phyloP scores from a whole-genome alignment of 148 eudicot species.

The Simmondsia chinensis region DNA sequence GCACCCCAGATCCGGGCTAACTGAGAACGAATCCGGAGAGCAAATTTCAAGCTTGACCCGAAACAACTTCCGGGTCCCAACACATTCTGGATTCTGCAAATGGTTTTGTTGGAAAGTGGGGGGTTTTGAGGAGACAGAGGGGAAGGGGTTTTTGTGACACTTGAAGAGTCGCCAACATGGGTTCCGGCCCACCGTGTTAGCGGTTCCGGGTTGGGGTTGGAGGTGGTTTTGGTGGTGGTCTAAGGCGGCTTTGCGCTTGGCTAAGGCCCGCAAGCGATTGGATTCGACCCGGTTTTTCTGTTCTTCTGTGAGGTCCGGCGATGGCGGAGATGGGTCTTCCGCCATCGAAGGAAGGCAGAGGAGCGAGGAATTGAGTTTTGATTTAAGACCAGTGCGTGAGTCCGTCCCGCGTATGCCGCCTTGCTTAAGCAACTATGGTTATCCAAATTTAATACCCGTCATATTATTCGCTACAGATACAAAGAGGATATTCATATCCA shows the following conservation, averaged over 20 bases:
- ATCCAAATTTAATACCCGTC: too few species aligned
- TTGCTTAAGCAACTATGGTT: too few species aligned
- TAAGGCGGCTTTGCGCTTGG: slow-evolving; percentile 62
- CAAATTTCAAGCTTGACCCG: slow-evolving; percentile 74
- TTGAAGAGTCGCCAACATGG: slow-evolving; percentile 45
- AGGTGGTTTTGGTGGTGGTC: slow-evolving; percentile 13
- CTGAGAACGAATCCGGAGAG: slow-evolving; percentile 69
- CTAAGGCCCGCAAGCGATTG: slow-evolving; percentile 67
- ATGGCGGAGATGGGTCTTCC: slow-evolving; percentile 15
- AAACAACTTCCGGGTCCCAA: too few species aligned
- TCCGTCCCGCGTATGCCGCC: too few species aligned
- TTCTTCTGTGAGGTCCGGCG: slow-evolving; percentile 56
- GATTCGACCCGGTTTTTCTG: slow-evolving; percentile 53
- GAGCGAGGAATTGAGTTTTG: too few species aligned
- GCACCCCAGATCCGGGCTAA: slow-evolving; percentile 32
- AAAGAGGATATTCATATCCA: too few species aligned
- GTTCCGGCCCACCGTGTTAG: slow-evolving; percentile 11
- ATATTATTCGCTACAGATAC: too few species aligned
- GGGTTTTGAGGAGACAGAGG: slow-evolving; percentile 5
- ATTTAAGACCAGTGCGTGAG: too few species aligned
- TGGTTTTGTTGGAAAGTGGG: slow-evolving; percentile 16
- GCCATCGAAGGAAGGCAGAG: slow-evolving; percentile 12
- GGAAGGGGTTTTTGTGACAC: slow-evolving; percentile 39
- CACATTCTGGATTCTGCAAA: too few species aligned
- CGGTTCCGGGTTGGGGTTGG: background rate